Evolutionary conservation across 139 green algal species (phyloP).

Genomic region (Coelastrella sp.): DNA sequence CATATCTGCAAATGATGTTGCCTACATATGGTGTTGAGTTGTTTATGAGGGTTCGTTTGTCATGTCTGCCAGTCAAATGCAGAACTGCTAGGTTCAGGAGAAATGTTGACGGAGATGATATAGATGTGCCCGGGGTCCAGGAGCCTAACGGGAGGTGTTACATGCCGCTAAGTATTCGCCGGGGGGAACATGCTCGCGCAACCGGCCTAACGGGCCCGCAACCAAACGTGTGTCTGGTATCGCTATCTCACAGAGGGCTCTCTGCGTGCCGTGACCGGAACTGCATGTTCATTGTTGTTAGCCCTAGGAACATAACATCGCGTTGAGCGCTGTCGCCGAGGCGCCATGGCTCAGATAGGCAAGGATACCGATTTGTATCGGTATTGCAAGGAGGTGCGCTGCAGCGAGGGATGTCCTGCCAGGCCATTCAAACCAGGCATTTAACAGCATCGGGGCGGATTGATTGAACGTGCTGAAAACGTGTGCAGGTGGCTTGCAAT

Average conservation of each 20-base stretch:
- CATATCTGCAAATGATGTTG: no score
- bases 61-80: no score
- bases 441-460: neutral
- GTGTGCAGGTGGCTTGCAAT: neutral
- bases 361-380: neutral
- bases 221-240: neutral
- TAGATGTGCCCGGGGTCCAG: neutral
- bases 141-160: slow-evolving; percentile 22
- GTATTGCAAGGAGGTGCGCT: neutral
- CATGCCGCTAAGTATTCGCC: neutral
- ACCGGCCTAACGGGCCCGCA: neutral
- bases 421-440: neutral
- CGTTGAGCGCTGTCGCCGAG: neutral
- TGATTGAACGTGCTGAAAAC: neutral
- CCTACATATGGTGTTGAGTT: no score
- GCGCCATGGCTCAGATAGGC: neutral
- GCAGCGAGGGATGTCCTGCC: neutral
- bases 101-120: no score
- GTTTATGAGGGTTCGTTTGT: no score
- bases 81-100: no score
- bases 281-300: neutral
- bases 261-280: neutral
- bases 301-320: neutral
- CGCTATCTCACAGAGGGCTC: neutral
- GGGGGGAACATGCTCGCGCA: neutral